Evolutionary conservation across 495 filamentous ascomycete genomes (phyloP).

Genomic region (Penicillium manginii): DNA sequence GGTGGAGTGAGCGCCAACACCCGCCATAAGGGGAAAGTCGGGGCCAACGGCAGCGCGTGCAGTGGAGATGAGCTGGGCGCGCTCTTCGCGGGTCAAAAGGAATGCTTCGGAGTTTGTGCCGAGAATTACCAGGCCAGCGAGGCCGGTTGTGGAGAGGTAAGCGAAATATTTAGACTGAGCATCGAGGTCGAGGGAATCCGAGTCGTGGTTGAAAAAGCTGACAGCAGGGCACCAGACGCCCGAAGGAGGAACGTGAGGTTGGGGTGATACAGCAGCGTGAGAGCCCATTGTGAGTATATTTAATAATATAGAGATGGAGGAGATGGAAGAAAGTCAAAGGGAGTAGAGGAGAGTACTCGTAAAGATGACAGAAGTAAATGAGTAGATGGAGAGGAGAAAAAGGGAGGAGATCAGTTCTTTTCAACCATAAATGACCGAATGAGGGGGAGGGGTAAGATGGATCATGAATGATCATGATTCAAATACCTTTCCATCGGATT

Average conservation of each 20-base stretch:
- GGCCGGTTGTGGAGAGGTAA: conserved; percentile 57
- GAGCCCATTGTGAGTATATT: conserved; percentile 12
- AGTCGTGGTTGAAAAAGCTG: conserved; percentile 57
- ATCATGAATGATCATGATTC: not conserved
- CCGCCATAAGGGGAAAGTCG: conserved; percentile 62
- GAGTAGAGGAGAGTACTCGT: not conserved
- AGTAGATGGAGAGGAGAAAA: not conserved
- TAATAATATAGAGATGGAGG: not conserved
- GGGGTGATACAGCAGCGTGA: conserved; percentile 16
- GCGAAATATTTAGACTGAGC: conserved; percentile 57
- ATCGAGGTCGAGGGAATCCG: conserved; percentile 53
- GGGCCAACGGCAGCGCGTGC: conserved; percentile 57
- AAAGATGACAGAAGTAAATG: not conserved
- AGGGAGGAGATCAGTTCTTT: not conserved
- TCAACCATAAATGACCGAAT: not conserved
- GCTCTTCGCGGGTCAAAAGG: conserved; percentile 64
- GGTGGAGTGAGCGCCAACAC: conserved; percentile 66
- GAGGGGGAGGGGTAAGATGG: conserved; percentile 15
- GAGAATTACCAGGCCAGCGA: conserved; percentile 62
- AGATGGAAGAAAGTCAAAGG: not conserved
- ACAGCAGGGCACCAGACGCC: conserved; percentile 31
- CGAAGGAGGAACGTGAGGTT: conserved; percentile 25
- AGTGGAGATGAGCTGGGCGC: conserved; percentile 50
- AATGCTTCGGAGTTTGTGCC: conserved; percentile 71
- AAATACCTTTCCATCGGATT: not conserved